Conservation (phyloP, 2,329 filamentous ascomycete genomes). For the Pseudogymnoascus sp. region DNA sequence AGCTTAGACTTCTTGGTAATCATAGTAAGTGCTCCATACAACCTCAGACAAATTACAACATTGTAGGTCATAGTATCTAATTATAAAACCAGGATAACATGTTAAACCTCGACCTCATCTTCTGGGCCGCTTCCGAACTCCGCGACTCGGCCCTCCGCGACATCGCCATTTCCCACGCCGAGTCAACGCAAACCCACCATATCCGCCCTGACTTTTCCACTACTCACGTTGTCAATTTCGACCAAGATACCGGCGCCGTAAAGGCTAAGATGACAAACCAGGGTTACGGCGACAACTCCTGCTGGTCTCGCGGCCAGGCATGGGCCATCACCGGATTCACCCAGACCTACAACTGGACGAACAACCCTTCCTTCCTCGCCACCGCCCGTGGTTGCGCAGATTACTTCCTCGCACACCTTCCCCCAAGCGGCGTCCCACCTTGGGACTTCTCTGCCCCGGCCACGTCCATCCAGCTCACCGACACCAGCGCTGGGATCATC, state of each 20-base stretch:
- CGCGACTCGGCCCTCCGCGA: conserved; percentile 27
- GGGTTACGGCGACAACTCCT: conserved; percentile 36
- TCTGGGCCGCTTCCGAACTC: conserved; percentile 33
- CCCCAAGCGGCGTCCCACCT: conserved; percentile 34
- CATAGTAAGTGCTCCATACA: conserved; percentile 27
- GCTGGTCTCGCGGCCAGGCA: conserved; percentile 42
- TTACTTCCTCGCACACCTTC: conserved; percentile 37
- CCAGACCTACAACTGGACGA: conserved; percentile 40
- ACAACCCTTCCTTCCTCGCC: conserved; percentile 34
- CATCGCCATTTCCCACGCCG: conserved; percentile 34
- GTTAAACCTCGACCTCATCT: conserved; percentile 38
- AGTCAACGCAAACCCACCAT: conserved; percentile 33
- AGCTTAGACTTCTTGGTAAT: conserved; percentile 34
- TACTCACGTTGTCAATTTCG: conserved; percentile 40
- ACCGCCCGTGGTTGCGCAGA: conserved; percentile 38
- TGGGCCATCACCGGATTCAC: conserved; percentile 43
- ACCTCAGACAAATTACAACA: background rate
- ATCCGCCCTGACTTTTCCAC: conserved; percentile 34
- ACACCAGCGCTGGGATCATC: conserved; percentile 34
- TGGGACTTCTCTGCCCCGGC: conserved; percentile 43
- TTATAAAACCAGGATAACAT: conserved; percentile 29
- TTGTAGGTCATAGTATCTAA: background rate
- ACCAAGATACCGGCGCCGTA: conserved; percentile 33
- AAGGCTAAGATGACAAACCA: conserved; percentile 41
- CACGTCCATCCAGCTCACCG: conserved; percentile 26